Evolutionary conservation across 495 filamentous ascomycete species (phyloP).

Genomic region (Xylaria intraflava): DNA sequence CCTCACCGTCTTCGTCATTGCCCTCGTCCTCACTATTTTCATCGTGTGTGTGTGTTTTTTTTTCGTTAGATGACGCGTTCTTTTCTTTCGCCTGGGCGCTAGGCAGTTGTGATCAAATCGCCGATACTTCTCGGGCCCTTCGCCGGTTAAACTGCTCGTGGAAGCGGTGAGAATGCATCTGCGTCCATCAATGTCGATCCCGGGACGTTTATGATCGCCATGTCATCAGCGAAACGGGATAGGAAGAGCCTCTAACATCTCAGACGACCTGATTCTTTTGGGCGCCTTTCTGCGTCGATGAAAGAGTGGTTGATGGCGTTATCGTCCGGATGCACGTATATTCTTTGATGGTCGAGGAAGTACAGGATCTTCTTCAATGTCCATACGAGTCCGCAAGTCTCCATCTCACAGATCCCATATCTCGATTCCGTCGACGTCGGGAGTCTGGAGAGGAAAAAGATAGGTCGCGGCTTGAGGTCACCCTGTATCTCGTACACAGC

Average conservation of each 20-base stretch:
- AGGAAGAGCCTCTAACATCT: background rate
- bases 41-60: too few relatives aligned
- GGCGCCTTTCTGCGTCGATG: background rate
- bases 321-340: background rate
- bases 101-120: too few relatives aligned
- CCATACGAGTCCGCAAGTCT: background rate
- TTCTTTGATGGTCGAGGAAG: background rate
- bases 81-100: too few relatives aligned
- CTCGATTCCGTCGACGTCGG: background rate
- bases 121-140: too few relatives aligned
- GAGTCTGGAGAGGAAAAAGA: background rate
- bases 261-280: background rate
- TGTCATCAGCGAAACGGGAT: background rate
- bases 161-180: background rate
- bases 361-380: background rate
- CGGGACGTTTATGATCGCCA: background rate
- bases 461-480: background rate
- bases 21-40: too few relatives aligned
- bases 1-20: too few relatives aligned
- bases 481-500: constrained; percentile 1
- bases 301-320: background rate
- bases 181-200: background rate
- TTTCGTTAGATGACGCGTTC: too few relatives aligned
- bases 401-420: background rate
- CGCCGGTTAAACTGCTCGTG: too few relatives aligned